Evolutionary conservation across 2,329 filamentous ascomycete species (phyloP), one percentile per base, ranked within the genome.

Genomic region (Madurella mycetomatis): DNA sequence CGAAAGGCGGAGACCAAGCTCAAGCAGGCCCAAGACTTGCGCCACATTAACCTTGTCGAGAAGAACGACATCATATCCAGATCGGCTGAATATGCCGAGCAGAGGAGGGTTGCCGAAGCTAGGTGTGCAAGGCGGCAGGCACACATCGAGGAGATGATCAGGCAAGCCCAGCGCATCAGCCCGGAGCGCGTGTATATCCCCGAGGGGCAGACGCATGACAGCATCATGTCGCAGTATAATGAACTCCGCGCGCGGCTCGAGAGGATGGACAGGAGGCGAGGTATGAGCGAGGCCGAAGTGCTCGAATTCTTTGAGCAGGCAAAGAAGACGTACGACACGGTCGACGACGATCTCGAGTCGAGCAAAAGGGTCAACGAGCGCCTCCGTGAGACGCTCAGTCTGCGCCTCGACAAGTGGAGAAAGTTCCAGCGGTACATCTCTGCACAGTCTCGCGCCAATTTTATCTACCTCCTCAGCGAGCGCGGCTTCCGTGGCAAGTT

Each of bases 381-480:
- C 0, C 68, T 86, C 39, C 80, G 81, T 62, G 65, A 76, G 32
- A 83, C 90, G 1, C 81, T 96, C 41, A 72, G 75, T 9, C 75
- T 86, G 53, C 88, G 94, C 15, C 80, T 88, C 53, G 74, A 78
- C 30, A 85, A 90, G 62, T 99, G 91, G 88, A 79, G 83, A 53
- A 77, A 81, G 48, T 97, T 99, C 71, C 87, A 92, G 64, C 81
- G 85, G 25, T 83, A 85, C 62, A 96, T 99, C 64, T 92, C 91
- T 39, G 83, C 87, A n/a, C 84, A 88, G 52, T 89, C 94, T 44
- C 86, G 90, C 47, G 86, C 87, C 50, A 90, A 89, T 57, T 99
- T 99, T 71, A 86, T 83, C 49, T 95, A 94, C 66, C 80, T 97
- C 13, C 82, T 99, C 54, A 90, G 86, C 65, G 92, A 97, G 71